Percentiles rank a stretch among this genome's conserved stretches.
These are phyloP conservation scores for Liquidambar formosana DNA, from an alignment of 164 flowering plant genomes.

Conservation along the genomic window DNA sequence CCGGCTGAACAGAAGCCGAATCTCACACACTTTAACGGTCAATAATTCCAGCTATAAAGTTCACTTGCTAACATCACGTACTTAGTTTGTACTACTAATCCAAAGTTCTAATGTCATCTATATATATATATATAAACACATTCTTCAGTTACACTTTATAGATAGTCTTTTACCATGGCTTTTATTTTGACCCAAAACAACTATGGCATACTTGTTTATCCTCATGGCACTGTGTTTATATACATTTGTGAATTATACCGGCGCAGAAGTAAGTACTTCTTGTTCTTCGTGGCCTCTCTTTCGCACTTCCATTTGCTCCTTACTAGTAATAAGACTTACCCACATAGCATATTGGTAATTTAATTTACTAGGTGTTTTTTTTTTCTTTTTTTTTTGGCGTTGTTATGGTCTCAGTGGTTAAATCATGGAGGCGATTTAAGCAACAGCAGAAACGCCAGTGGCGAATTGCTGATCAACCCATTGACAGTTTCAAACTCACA, in stretches of 20 bases:
- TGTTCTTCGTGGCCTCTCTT: background rate
- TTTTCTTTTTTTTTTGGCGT: no score
- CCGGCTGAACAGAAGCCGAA: no score
- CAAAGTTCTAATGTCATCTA: no score
- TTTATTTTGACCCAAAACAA: background rate
- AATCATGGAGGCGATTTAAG: slow-evolving; percentile 46
- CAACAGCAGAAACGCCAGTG: slow-evolving; percentile 34
- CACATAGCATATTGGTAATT: background rate
- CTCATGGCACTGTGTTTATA: background rate
- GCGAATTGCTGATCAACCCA: slow-evolving; percentile 30
- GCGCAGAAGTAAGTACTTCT: background rate
- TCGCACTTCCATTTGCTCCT: background rate
- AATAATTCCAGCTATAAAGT: background rate
- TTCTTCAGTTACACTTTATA: no score
- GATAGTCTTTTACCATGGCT: background rate
- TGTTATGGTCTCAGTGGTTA: slow-evolving; percentile 29
- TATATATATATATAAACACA: no score
- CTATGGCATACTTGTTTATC: background rate
- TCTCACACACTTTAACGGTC: background rate
- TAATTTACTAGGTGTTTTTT: background rate
- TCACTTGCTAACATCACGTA: background rate
- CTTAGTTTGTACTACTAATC: no score
- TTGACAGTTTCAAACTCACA: slow-evolving; percentile 18
- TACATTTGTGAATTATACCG: background rate
- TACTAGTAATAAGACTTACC: background rate